Conservation (phyloP, 148 eudicot genomes). For the Rhododendron ovatum region DNA sequence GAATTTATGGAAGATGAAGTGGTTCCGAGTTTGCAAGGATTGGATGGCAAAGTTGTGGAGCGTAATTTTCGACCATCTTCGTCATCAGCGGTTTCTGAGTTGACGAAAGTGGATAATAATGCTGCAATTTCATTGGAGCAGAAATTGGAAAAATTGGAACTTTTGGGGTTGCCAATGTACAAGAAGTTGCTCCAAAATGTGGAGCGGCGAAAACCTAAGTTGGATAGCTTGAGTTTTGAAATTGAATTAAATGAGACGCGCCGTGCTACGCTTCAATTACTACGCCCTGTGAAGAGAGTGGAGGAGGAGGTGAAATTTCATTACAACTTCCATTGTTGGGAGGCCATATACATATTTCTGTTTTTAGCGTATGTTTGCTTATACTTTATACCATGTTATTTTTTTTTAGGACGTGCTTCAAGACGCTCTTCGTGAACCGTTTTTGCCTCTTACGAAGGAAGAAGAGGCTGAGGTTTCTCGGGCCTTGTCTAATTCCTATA, state of each 20-base stretch:
- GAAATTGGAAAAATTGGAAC: slow-evolving; percentile 15
- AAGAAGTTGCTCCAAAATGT: slow-evolving; percentile 39
- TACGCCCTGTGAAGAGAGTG: slow-evolving; percentile 35
- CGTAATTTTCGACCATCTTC: slow-evolving; percentile 20
- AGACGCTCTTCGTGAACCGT: slow-evolving; percentile 52
- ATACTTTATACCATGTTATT: slow-evolving; percentile 7
- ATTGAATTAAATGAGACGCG: slow-evolving; percentile 35
- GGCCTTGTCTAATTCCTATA: slow-evolving; percentile 42
- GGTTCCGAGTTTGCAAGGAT: slow-evolving; percentile 8
- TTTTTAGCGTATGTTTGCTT: slow-evolving; percentile 9
- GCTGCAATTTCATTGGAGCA: slow-evolving; percentile 18
- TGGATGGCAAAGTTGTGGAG: slow-evolving; percentile 24
- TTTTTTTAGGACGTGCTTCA: slow-evolving; percentile 20
- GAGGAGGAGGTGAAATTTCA: slow-evolving; percentile 38
- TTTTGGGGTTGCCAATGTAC: slow-evolving; percentile 24
- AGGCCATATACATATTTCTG: neutral
- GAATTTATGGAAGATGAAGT: slow-evolving; percentile 31
- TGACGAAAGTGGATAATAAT: slow-evolving; percentile 24
- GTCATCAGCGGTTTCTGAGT: slow-evolving; percentile 32
- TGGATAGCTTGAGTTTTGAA: slow-evolving; percentile 28
- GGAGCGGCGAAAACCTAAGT: slow-evolving; percentile 26
- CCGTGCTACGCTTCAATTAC: slow-evolving; percentile 11
- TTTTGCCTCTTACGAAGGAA: slow-evolving; percentile 61
- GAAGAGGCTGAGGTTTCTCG: slow-evolving; percentile 54
- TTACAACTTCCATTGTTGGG: neutral